phyloP scores from a whole-genome alignment of 768 basidiomycete genomes.

The Trametes meyenii region DNA sequence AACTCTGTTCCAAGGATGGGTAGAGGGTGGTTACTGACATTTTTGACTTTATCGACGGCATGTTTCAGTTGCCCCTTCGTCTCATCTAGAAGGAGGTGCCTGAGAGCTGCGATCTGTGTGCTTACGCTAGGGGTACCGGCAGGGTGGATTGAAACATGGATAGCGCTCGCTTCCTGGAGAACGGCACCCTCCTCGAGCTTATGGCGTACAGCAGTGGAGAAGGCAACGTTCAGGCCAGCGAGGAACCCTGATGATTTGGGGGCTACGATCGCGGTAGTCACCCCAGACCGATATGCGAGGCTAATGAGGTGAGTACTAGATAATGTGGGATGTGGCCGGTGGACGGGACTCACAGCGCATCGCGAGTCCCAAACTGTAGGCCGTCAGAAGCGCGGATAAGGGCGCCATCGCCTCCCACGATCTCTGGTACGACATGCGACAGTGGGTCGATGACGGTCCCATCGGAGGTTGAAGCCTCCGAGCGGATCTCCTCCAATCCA shows the following conservation, averaged over 20 bases:
- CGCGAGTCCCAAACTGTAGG: constrained; percentile 63
- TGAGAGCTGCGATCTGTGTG: constrained; percentile 66
- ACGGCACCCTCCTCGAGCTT: constrained; percentile 65
- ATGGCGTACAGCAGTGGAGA: constrained; percentile 60
- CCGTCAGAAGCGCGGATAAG: constrained; percentile 73
- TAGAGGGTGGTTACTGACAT: constrained; percentile 39
- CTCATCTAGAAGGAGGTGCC: constrained; percentile 49
- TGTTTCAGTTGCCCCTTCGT: constrained; percentile 43
- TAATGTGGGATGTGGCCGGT: not conserved
- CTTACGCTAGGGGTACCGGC: constrained; percentile 53
- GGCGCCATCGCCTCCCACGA: constrained; percentile 40
- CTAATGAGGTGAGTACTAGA: constrained; percentile 41
- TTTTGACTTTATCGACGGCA: constrained; percentile 46
- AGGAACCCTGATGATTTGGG: constrained; percentile 61
- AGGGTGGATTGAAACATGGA: constrained; percentile 66
- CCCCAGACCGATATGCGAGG: constrained; percentile 72
- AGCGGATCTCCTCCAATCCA: constrained; percentile 68
- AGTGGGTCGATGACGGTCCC: constrained; percentile 53
- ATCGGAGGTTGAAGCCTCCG: constrained; percentile 63
- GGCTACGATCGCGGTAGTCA: constrained; percentile 67
- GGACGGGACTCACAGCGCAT: constrained; percentile 47
- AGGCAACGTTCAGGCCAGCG: constrained; percentile 62
- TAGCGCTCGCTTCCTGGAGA: constrained; percentile 61
- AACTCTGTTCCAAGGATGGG: not conserved
- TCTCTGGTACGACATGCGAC: constrained; percentile 35